Percentiles rank a stretch among this genome's conserved stretches.
phyloP scores from a whole-genome alignment of 2,329 filamentous ascomycete genomes.

The Xylariaceae sp. region DNA sequence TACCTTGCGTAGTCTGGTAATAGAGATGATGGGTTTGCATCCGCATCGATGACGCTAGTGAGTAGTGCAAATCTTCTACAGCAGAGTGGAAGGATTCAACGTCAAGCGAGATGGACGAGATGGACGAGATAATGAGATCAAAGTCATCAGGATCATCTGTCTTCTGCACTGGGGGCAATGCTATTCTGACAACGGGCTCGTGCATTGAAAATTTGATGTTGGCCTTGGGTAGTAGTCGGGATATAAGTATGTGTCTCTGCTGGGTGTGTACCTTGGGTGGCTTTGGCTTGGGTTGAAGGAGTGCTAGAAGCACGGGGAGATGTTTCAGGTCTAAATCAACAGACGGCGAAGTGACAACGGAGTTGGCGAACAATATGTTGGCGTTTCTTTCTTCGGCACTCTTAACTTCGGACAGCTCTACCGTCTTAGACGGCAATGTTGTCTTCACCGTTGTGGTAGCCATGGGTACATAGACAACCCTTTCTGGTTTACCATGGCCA shows the following conservation, averaged over 20 bases:
- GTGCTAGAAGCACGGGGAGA: conserved; percentile 80
- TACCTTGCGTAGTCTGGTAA: conserved; percentile 86
- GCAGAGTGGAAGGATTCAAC: conserved; percentile 94
- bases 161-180: conserved; percentile 77
- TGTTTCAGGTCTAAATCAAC: conserved; percentile 92
- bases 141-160: conserved; percentile 77
- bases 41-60: conserved; percentile 79
- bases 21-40: conserved; percentile 89
- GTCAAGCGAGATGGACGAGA: conserved; percentile 91
- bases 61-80: conserved; percentile 84
- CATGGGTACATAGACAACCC: conserved; percentile 94
- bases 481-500: conserved; percentile 82
- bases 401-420: conserved; percentile 76
- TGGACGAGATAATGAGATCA: conserved; percentile 92
- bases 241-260: conserved; percentile 74
- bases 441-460: conserved; percentile 94
- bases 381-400: conserved; percentile 84
- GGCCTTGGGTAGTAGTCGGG: conserved; percentile 89
- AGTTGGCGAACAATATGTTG: conserved; percentile 95
- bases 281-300: conserved; percentile 66
- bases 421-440: conserved; percentile 90
- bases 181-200: conserved; percentile 90
- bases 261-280: conserved; percentile 49
- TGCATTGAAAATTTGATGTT: conserved; percentile 96
- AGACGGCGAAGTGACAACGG: conserved; percentile 94